Percentiles rank a stretch among this genome's conserved stretches.
phyloP scores from a whole-genome alignment of 306 rosid genomes.

The Lupinus albus region DNA sequence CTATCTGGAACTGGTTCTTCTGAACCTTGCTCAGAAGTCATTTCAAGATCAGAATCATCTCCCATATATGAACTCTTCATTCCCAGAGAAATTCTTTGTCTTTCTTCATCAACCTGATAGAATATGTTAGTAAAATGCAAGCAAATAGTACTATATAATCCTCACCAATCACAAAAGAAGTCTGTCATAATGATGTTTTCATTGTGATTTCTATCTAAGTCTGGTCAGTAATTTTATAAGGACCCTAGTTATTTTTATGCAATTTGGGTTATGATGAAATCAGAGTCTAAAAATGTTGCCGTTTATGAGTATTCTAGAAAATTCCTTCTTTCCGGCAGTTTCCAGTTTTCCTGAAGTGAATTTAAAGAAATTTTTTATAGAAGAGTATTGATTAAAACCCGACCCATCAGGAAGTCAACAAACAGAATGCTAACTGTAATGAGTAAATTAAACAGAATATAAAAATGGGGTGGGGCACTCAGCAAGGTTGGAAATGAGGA shows the following conservation, averaged over 20 bases:
- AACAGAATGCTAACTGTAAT: too few species aligned
- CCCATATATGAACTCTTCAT: constrained; percentile 70
- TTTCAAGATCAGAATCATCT: constrained; percentile 41
- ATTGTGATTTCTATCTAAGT: neutral
- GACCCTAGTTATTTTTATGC: neutral
- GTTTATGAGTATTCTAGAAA: too few species aligned
- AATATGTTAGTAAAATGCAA: constrained; percentile 26
- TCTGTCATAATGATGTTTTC: neutral
- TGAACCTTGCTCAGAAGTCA: constrained; percentile 46
- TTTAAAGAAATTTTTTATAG: too few species aligned
- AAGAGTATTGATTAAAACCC: too few species aligned
- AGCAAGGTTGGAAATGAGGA: too few species aligned
- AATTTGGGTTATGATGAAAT: constrained; percentile 2
- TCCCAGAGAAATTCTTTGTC: constrained; percentile 80
- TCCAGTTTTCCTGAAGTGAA: too few species aligned
- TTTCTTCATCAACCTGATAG: constrained; percentile 73
- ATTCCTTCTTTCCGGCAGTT: too few species aligned
- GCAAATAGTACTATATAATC: constrained; percentile 33
- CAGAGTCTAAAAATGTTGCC: neutral
- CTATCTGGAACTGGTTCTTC: constrained; percentile 48
- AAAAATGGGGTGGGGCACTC: too few species aligned
- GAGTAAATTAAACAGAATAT: too few species aligned
- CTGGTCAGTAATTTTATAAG: too few species aligned
- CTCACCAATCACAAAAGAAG: constrained; percentile 21
- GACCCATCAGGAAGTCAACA: too few species aligned